Evolutionary conservation across 768 basidiomycete species (phyloP), one percentile per base, ranked within the genome.

Genomic region (Naganishia kalamii): DNA sequence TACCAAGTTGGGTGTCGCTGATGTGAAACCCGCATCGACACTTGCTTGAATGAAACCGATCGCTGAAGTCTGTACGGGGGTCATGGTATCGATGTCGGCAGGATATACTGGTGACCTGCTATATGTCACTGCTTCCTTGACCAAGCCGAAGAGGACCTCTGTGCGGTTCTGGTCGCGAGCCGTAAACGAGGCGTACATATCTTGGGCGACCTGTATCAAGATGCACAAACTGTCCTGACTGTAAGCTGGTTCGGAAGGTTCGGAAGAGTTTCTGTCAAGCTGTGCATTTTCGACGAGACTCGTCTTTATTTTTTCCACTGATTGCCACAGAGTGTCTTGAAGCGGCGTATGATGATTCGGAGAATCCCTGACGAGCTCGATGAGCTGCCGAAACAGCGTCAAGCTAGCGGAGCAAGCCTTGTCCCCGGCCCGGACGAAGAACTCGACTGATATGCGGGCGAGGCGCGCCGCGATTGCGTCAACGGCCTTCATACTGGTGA

Each of bases 301-400:
- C 85, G 88, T 72, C 94, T 90, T 43, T 94, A 79, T 67, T 88
- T 89, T 25, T 88, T 86, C 72, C 96, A 75, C 0, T 90, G 88
- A n/a, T n/a, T 11, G 41, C 60, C 60, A 61, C 35, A 61, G 30
- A 41, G 43, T 43, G 19, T 61, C 60, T 47, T 30, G 60, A 5
- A 57, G 13, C 3, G 27, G 30, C 27, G 29, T 11, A 21, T 47
- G 33, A n/a, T 57, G 6, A 15, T 23, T 25, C 32, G 15, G 54
- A 25, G 4, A 25, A 4, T 57, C 54, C 10, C 21, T 35, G 5
- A 40, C 54, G 15, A 57, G 32, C 21, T 25, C 23, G 21, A 57
- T 40, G 13, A 57, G 54, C 35, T 57, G 37, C 1, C 33, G 35
- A 27, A 57, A 41, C 11, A 57, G 23, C 3, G 54, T 15, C 23